A percentile compares a stretch with the other conserved stretches of the same genome.
Evolutionary conservation across 192 early-diverging fungal species (phyloP).

Genomic region (Umbelopsis sp.): DNA sequence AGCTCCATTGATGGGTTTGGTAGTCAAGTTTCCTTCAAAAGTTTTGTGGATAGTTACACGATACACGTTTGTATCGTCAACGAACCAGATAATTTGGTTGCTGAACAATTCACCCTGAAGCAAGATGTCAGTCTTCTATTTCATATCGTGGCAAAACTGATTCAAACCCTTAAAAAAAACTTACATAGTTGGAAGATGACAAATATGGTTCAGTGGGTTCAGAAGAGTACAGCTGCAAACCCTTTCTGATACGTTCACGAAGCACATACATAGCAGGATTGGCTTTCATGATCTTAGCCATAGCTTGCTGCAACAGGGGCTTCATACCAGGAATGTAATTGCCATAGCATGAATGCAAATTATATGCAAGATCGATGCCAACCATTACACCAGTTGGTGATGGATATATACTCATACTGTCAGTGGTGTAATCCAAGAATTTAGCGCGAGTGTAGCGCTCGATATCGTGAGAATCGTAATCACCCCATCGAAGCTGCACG

Average conservation of each 20-base stretch:
- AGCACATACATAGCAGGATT: constrained; percentile 97
- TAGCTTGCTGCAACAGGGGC: constrained; percentile 94
- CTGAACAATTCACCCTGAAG: constrained; percentile 86
- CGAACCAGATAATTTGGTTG: constrained; percentile 99
- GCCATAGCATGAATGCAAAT: constrained; percentile 91
- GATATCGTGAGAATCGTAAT: constrained; percentile 99
- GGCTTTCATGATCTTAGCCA: constrained; percentile 99
- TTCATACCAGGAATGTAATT: constrained; percentile 99
- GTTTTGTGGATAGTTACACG: constrained; percentile 99
- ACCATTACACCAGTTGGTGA: constrained; percentile 97
- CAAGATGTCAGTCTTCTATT: neutral
- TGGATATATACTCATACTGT: constrained; percentile 99
- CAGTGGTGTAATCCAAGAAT: constrained; percentile 97
- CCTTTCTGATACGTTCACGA: constrained; percentile 98
- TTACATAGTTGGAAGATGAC: constrained; percentile 84
- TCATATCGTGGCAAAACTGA: neutral
- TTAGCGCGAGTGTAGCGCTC: constrained; percentile 98
- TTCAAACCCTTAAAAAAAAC: neutral
- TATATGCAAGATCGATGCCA: constrained; percentile 97
- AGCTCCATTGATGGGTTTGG: constrained; percentile 99
- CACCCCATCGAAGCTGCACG: constrained; percentile 97
- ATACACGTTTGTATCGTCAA: constrained; percentile 99
- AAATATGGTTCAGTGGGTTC: constrained; percentile 99
- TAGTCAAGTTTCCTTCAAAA: constrained; percentile 98
- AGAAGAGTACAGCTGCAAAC: constrained; percentile 96